Evolutionary conservation across 1,284 basidiomycete genomes (phyloP), one percentile per base, ranked within the genome.

Genomic region (Xerocomus cyaneibrunnescens): DNA sequence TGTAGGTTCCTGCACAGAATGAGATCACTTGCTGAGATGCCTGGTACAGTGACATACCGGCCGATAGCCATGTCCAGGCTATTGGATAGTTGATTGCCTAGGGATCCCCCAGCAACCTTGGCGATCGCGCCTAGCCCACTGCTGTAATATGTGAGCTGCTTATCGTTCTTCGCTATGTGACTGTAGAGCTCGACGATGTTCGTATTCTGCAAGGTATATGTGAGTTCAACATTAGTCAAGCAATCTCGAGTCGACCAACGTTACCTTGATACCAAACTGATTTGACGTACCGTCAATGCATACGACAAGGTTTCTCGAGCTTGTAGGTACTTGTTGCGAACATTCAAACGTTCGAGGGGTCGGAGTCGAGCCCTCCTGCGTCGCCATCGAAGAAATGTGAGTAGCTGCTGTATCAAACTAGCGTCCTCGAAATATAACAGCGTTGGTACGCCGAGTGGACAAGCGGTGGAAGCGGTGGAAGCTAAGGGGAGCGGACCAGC

Each of bases 251-350:
- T n/a, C 16, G 16, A 12, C 13, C 21, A n/a, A 52, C 1, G 27
- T 42, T 46, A 72, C 70, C 62, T 61, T 70, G 23, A 19, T 46
- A 7, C 70, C 57, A 51, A 71, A 71, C 40, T 64, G 64, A 44
- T 74, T 72, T 1, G 70, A 64, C 3, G 72, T 74, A 21, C 72
- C 72, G 22, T 72, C 72, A 16, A 73, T 72, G 55, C 71, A 72
- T 22, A 72, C 61, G 0, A 73, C 62, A 21, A 72, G 62, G 37
- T 71, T 72, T 34, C 71, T 47, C 1, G 56, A 59, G 41, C 16
- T 42, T 14, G 34, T 9, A 5, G 40, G 25, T 30, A 19, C 37
- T 3, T n/a, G 25, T 21, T 45, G 37, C 0, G 34, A 12, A 44
- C 59, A 64, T 27, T 49, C 44, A 47, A 35, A 56, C 3, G 28